Percentiles rank a stretch among this genome's conserved stretches.
Evolutionary conservation across 768 basidiomycete genomes (phyloP).

Genomic region (Rhodocollybia butyracea): DNA sequence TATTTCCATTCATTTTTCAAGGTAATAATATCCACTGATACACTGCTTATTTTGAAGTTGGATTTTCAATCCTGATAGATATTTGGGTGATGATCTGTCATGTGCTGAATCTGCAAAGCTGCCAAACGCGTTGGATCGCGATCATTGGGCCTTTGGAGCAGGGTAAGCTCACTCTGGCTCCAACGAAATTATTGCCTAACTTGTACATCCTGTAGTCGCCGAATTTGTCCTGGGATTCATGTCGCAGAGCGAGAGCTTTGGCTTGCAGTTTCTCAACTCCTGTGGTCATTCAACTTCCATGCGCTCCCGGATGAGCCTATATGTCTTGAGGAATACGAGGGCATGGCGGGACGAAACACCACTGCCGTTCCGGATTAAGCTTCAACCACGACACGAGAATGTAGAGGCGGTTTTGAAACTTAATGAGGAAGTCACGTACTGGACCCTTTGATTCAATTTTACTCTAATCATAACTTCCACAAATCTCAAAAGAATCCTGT

Average conservation of each 20-base stretch:
- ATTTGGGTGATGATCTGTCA: constrained; percentile 24
- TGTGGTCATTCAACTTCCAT: constrained; percentile 30
- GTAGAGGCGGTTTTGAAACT: constrained; percentile 10
- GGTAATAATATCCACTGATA: background rate
- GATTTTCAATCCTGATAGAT: constrained; percentile 31
- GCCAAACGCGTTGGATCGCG: constrained; percentile 23
- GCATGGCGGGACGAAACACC: constrained; percentile 29
- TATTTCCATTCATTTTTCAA: background rate
- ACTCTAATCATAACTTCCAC: no score
- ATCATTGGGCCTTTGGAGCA: constrained; percentile 36
- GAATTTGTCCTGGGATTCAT: constrained; percentile 31
- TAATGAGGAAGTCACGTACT: no score
- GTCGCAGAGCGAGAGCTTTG: constrained; percentile 33
- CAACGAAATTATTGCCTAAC: background rate
- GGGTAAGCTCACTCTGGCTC: constrained; percentile 20
- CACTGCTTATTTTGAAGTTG: constrained; percentile 11
- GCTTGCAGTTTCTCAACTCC: constrained; percentile 30
- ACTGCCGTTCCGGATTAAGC: constrained; percentile 23
- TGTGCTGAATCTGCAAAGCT: constrained; percentile 29
- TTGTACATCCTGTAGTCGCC: constrained; percentile 14
- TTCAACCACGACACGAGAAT: constrained; percentile 13
- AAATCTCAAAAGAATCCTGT: no score
- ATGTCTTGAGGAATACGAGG: constrained; percentile 31
- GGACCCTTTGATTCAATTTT: no score
- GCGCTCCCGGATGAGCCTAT: constrained; percentile 29